Percentiles rank a stretch among this genome's conserved stretches.
Conservation (phyloP, 345 rosid species). For the Gossypium turneri region DNA sequence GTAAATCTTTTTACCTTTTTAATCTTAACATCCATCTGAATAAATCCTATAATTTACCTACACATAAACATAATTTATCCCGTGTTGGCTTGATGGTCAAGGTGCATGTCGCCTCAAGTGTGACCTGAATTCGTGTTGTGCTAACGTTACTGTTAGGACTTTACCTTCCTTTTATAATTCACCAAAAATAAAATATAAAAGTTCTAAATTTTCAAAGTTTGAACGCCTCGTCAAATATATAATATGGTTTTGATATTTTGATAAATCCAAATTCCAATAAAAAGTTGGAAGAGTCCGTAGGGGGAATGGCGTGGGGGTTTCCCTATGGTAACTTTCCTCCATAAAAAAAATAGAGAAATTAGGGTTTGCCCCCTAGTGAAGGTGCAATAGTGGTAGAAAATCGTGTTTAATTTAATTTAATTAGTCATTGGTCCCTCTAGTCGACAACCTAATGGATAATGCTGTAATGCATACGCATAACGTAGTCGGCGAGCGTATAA, state of each 20-base stretch:
- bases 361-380: slow-evolving; percentile 12
- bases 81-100: rapidly evolving
- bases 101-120: rapidly evolving
- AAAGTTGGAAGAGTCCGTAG: background rate
- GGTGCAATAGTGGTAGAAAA: background rate
- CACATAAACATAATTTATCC: too few relatives aligned
- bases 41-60: too few relatives aligned
- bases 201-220: too few relatives aligned
- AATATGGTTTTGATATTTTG: too few relatives aligned
- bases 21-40: too few relatives aligned
- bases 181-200: too few relatives aligned
- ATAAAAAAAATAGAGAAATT: background rate
- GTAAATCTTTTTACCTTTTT: too few relatives aligned
- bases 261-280: too few relatives aligned
- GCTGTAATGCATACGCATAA: background rate
- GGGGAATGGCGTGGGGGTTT: background rate
- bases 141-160: rapidly evolving
- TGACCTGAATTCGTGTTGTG: rapidly evolving
- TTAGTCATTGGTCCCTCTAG: background rate
- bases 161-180: too few relatives aligned
- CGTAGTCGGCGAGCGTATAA: background rate
- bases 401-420: background rate
- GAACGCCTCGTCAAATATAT: too few relatives aligned
- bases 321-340: background rate
- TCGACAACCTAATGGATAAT: background rate